A percentile compares a stretch with the other conserved stretches of the same genome.
Conservation (phyloP, 2,329 filamentous ascomycete genomes). For the Fusarium ramigenum region DNA sequence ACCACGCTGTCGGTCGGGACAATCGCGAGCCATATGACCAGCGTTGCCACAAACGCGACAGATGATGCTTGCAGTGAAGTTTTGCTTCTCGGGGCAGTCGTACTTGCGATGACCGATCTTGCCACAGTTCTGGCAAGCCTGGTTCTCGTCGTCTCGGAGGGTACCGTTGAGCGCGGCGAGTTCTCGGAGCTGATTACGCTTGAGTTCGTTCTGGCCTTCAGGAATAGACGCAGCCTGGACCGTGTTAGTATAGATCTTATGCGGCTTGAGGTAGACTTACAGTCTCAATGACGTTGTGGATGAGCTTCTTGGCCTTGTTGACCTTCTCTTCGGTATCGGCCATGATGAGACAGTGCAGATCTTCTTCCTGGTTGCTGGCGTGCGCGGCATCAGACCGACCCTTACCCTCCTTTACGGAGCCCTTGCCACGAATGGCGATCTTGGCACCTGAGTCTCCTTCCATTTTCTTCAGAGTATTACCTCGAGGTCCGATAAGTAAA, state of each 20-base stretch:
- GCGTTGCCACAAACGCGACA: conserved; percentile 98
- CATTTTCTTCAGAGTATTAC: conserved; percentile 99
- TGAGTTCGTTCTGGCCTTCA: conserved; percentile 98
- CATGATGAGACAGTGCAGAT: conserved; percentile 99
- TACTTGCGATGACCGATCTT: conserved; percentile 99
- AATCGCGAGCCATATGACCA: conserved; percentile 97
- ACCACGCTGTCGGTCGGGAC: conserved; percentile 91
- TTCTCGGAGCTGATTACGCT: conserved; percentile 97
- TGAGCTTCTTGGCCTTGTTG: conserved; percentile 97
- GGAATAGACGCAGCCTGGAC: conserved; percentile 93
- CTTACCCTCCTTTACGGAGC: conserved; percentile 99
- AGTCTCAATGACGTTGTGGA: conserved; percentile 98
- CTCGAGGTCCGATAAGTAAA: conserved; percentile 99
- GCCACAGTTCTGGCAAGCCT: conserved; percentile 98
- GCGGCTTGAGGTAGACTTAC: conserved; percentile 63
- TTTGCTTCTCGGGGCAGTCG: conserved; percentile 96
- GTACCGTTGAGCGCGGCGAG: conserved; percentile 98
- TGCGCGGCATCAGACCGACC: conserved; percentile 98
- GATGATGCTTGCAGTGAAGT: conserved; percentile 99
- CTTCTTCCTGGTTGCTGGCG: conserved; percentile 99
- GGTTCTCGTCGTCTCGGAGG: conserved; percentile 97
- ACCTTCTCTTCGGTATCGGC: conserved; percentile 99
- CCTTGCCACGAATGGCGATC: conserved; percentile 99
- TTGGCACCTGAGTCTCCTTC: conserved; percentile 96
- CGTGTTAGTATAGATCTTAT: conserved; percentile 36